Conservation (phyloP, 345 rosid species). For the Camelina neglecta region DNA sequence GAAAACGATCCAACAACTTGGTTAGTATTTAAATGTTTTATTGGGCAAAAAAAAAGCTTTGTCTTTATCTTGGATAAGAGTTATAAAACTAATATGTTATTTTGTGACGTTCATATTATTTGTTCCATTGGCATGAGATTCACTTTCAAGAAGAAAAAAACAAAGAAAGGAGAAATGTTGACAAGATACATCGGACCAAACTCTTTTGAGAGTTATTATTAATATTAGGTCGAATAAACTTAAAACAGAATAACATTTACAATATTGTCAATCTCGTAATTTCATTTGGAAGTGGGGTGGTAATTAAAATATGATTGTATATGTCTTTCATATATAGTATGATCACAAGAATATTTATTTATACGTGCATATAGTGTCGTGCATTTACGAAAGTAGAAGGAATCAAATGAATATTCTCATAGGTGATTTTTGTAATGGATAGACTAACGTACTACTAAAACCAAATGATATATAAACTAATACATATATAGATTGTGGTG, state of each 20-base stretch:
- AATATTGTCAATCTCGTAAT: background rate
- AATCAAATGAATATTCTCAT: conserved; percentile 30
- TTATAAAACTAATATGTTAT: too few relatives aligned
- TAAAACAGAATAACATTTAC: background rate
- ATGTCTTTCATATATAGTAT: background rate
- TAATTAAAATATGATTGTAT: background rate
- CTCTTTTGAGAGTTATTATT: background rate
- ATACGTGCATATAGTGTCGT: conserved; percentile 15
- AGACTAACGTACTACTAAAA: conserved; percentile 3
- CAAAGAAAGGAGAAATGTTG: background rate
- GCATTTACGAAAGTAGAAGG: conserved; percentile 28
- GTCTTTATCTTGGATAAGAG: background rate
- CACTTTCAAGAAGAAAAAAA: too few relatives aligned
- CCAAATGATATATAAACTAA: background rate
- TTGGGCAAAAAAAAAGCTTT: background rate
- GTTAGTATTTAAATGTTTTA: conserved; percentile 25
- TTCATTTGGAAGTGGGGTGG: conserved; percentile 5
- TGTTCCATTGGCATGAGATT: too few relatives aligned
- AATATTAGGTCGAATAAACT: background rate
- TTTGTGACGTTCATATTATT: too few relatives aligned
- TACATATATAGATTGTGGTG: conserved; percentile 4
- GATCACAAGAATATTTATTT: background rate
- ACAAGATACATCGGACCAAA: conserved; percentile 19
- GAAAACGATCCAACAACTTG: conserved; percentile 36
- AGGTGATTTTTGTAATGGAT: conserved; percentile 25